phyloP scores from a whole-genome alignment of 768 basidiomycete species.

The Phlebiopsis gigantea region DNA sequence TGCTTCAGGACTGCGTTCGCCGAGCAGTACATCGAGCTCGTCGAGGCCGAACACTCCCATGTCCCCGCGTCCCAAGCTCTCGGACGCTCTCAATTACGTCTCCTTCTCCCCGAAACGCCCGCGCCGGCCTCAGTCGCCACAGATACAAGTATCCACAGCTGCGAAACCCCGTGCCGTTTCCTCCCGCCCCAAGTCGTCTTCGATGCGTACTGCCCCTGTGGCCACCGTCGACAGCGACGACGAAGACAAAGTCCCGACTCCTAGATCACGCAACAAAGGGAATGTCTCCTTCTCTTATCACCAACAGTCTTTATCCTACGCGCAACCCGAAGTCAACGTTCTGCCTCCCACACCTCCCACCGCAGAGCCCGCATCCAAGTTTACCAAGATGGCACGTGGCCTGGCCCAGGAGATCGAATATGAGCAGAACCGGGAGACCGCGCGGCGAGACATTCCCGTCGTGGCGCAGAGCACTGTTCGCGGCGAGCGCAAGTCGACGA shows the following conservation, averaged over 20 bases:
- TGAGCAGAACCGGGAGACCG: neutral
- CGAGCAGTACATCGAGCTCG: slow-evolving; percentile 34
- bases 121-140: slow-evolving; percentile 36
- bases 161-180: neutral
- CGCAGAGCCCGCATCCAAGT: slow-evolving; percentile 36
- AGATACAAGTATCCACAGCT: slow-evolving; percentile 7
- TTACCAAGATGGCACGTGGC: slow-evolving; percentile 54
- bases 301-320: slow-evolving; percentile 23
- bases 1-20: slow-evolving; percentile 36
- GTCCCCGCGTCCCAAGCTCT: slow-evolving; percentile 52
- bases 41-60: slow-evolving; percentile 33
- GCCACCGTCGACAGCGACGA: slow-evolving; percentile 9
- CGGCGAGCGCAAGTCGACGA: neutral
- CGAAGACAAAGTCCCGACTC: slow-evolving; percentile 10
- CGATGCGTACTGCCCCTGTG: slow-evolving; percentile 7
- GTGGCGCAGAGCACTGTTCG: slow-evolving; percentile 16
- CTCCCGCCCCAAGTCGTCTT: slow-evolving; percentile 1
- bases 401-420: slow-evolving; percentile 46
- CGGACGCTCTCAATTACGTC: slow-evolving; percentile 65
- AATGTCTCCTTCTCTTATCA: neutral
- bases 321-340: slow-evolving; percentile 45
- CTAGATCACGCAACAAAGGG: slow-evolving; percentile 6
- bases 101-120: slow-evolving; percentile 77
- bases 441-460: neutral
- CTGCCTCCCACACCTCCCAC: slow-evolving; percentile 60